Percentiles rank a stretch among this genome's conserved stretches.
These are phyloP conservation scores for Combretum micranthum DNA, from an alignment of 345 rosid genomes.

Conservation along the genomic window DNA sequence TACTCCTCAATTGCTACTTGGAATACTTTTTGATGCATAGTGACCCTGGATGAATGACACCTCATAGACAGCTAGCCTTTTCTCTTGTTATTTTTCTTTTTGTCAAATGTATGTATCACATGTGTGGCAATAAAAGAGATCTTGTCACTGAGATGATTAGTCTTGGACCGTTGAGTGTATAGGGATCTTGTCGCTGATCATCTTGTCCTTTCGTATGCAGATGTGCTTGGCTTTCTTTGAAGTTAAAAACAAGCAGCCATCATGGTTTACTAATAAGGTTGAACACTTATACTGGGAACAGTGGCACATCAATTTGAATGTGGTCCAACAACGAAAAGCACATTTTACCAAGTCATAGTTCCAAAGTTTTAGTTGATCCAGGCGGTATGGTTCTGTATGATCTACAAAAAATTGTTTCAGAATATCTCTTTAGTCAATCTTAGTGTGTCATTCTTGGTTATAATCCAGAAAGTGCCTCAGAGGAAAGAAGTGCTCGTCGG, in stretches of 20 bases:
- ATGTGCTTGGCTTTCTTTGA: constrained; percentile 88
- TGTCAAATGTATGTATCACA: background rate
- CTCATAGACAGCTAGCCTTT: too few relatives aligned
- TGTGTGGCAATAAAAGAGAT: too few relatives aligned
- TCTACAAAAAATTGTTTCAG: background rate
- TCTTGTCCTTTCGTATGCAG: constrained; percentile 29
- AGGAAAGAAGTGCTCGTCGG: constrained; percentile 61
- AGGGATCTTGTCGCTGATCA: background rate
- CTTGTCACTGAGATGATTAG: too few relatives aligned
- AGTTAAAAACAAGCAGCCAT: constrained; percentile 75
- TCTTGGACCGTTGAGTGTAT: background rate
- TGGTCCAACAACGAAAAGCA: constrained; percentile 53
- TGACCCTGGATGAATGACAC: too few relatives aligned
- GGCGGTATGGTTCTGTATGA: constrained; percentile 42
- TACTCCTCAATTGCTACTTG: too few relatives aligned
- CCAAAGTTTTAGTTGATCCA: constrained; percentile 53
- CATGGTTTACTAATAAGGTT: constrained; percentile 74
- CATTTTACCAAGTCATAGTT: constrained; percentile 50
- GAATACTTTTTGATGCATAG: too few relatives aligned
- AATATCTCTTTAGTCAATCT: background rate
- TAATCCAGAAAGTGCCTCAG: constrained; percentile 39
- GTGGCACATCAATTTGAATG: constrained; percentile 86
- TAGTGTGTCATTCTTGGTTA: constrained; percentile 3
- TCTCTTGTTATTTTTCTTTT: background rate
- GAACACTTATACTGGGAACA: constrained; percentile 82